phyloP scores from a whole-genome alignment of 1,284 basidiomycete genomes.

The Pseudozyma hubeiensis region DNA sequence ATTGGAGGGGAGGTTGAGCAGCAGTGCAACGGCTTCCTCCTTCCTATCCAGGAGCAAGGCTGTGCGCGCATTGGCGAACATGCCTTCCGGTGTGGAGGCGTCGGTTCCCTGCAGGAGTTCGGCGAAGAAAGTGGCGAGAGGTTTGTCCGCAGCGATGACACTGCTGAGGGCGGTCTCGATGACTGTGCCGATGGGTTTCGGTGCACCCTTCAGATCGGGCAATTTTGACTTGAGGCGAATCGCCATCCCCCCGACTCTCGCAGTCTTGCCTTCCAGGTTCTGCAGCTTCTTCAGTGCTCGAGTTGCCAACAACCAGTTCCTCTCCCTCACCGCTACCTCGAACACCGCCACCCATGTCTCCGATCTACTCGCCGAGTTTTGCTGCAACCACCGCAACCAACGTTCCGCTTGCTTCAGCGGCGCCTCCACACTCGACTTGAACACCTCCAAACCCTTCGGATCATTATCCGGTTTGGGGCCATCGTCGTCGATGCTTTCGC shows the following conservation, averaged over 20 bases:
- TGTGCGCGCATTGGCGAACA: conserved; percentile 18
- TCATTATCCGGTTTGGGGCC: conserved; percentile 73
- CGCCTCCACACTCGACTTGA: conserved; percentile 22
- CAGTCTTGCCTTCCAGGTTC: conserved; percentile 74
- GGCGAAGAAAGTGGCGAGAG: conserved; percentile 78
- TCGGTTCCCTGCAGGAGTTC: conserved; percentile 51
- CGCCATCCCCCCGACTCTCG: conserved; percentile 79
- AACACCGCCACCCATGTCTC: conserved; percentile 82
- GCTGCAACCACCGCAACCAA: conserved; percentile 78
- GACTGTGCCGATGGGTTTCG: conserved; percentile 66
- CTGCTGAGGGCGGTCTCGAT: conserved; percentile 69
- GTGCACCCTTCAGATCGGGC: conserved; percentile 32
- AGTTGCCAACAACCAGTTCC: conserved; percentile 82
- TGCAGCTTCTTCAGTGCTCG: conserved; percentile 77
- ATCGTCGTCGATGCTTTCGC: conserved; percentile 78
- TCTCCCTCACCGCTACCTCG: conserved; percentile 82
- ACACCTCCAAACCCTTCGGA: conserved; percentile 52
- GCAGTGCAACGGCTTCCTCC: conserved; percentile 26
- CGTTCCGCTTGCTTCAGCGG: conserved; percentile 83
- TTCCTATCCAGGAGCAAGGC: conserved; percentile 13
- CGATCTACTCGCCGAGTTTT: conserved; percentile 71
- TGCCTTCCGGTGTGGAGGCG: not conserved
- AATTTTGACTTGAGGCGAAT: conserved; percentile 74
- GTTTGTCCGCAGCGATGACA: conserved; percentile 50
- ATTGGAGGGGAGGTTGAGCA: conserved; percentile 22